phyloP scores from a whole-genome alignment of 169 alveolate species.

The Perkinsus marinus region DNA sequence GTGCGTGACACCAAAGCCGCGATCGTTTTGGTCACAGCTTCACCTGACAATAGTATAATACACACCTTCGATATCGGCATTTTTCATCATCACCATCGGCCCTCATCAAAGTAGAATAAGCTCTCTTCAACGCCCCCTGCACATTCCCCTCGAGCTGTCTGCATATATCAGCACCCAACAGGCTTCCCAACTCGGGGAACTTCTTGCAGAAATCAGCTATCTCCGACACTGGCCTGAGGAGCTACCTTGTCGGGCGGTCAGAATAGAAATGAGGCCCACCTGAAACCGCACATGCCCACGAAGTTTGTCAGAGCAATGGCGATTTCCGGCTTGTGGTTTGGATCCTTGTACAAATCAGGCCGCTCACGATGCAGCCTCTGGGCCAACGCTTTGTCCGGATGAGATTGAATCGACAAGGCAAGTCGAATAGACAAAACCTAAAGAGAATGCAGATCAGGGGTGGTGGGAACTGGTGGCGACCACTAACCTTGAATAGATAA shows the following conservation, averaged over 20 bases:
- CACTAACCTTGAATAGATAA: conserved; percentile 1
- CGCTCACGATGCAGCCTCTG: conserved; percentile 39
- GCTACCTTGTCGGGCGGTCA: not conserved
- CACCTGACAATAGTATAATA: not conserved
- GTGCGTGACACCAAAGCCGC: not conserved
- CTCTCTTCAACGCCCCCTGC: not conserved
- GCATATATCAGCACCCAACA: not conserved
- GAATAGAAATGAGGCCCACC: not conserved
- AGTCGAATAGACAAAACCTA: conserved; percentile 62
- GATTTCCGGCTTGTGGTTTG: conserved; percentile 81
- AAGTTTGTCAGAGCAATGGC: conserved; percentile 68
- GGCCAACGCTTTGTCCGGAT: conserved; percentile 71
- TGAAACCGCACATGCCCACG: conserved; percentile 66
- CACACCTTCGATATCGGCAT: not conserved
- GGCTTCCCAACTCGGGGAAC: not conserved
- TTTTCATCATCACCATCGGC: not conserved
- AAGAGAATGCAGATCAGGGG: conserved; percentile 45
- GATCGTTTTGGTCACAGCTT: not conserved
- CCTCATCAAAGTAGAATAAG: not conserved
- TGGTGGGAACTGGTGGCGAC: no score
- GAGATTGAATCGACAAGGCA: conserved; percentile 73
- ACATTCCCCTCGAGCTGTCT: not conserved
- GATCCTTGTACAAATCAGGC: conserved; percentile 70
- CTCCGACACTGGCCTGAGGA: not conserved
- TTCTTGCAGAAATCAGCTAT: not conserved